A percentile compares a stretch with the other conserved stretches of the same genome.
Conservation (phyloP, 306 rosid genomes). For the Dryas alaskensis region DNA sequence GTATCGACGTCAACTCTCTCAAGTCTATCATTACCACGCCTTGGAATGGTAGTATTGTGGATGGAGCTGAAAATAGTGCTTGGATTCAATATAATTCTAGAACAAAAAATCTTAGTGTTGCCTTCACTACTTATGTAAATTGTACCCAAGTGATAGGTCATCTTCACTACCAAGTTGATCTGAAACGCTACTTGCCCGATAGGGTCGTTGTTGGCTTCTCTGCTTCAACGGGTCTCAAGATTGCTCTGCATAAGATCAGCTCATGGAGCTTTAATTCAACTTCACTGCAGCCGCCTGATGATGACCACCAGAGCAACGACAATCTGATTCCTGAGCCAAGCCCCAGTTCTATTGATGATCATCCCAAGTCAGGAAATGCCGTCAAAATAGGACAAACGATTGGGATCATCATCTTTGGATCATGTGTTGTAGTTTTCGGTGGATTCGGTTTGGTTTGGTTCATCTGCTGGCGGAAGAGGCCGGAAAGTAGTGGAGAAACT, state of each 20-base stretch:
- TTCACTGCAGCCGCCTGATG: not conserved
- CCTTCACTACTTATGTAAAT: slow-evolving; percentile 15
- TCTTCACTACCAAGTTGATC: slow-evolving; percentile 5
- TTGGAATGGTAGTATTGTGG: not conserved
- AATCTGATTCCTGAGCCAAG: too few species aligned
- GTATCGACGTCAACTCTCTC: slow-evolving; percentile 44
- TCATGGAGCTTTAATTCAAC: slow-evolving; percentile 4
- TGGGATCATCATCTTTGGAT: not conserved
- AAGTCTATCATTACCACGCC: slow-evolving; percentile 1
- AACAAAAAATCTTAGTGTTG: slow-evolving; percentile 24
- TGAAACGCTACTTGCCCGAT: slow-evolving; percentile 9
- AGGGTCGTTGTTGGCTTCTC: slow-evolving; percentile 5
- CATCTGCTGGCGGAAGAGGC: not conserved
- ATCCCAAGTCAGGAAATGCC: not conserved
- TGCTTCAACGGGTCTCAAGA: not conserved
- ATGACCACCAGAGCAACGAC: not conserved
- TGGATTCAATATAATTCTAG: slow-evolving; percentile 25
- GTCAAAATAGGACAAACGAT: not conserved
- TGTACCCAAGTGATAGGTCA: not conserved
- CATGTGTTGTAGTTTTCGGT: not conserved
- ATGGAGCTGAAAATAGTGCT: not conserved
- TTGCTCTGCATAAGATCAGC: not conserved
- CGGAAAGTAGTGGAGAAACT: not conserved
- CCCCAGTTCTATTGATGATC: not conserved
- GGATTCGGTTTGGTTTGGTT: not conserved